Evolutionary conservation across 768 basidiomycete genomes (phyloP), one percentile per base, ranked within the genome.

Genomic region (Suillus lakei): DNA sequence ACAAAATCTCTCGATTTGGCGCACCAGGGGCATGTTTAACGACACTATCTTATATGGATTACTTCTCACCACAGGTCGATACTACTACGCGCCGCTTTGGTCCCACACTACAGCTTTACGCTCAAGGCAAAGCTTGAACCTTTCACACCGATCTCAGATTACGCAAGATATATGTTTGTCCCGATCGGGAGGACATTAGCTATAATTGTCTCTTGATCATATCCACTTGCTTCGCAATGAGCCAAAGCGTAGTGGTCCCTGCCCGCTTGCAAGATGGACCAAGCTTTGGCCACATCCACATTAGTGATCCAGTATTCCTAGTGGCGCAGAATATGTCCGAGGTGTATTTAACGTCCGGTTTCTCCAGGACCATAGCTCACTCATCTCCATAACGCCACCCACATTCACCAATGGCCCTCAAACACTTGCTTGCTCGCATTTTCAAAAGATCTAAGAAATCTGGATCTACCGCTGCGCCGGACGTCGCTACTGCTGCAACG

Each of bases 271-370:
- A 44, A 44, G 41, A 4, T 4, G 32, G 38, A 60, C 26, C 7
- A 60, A 23, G 36, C 53, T 58, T 61, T 46, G 53, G 12, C 55
- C 58, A 41, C 28, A 59, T 28, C 61, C 26, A 59, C 38, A 59
- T 21, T 4, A 21, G 18, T 39, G 9, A 28, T 58, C 36, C 38
- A 28, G 18, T 59, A 21, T 59, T 28, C 9, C 16, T 59, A 39
- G 58, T 59, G 58, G 39, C 58, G 18, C 18, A 28, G 26, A 41
- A 59, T 21, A 28, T 59, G 39, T 21, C 58, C 18, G 26, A 59
- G 38, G 38, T 12, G 39, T 43, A 59, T 59, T 59, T 39, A 59
- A 41, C 18, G 16, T 30, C 23, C 0, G 10, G 18, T 54, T 21
- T 28, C 12, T 59, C 18, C 26, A 30, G 26, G 38, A 59, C 39